A percentile compares a stretch with the other conserved stretches of the same genome.
Evolutionary conservation across 139 green algal genomes (phyloP).

Genomic region (Deuterostichococcus epilithicus): DNA sequence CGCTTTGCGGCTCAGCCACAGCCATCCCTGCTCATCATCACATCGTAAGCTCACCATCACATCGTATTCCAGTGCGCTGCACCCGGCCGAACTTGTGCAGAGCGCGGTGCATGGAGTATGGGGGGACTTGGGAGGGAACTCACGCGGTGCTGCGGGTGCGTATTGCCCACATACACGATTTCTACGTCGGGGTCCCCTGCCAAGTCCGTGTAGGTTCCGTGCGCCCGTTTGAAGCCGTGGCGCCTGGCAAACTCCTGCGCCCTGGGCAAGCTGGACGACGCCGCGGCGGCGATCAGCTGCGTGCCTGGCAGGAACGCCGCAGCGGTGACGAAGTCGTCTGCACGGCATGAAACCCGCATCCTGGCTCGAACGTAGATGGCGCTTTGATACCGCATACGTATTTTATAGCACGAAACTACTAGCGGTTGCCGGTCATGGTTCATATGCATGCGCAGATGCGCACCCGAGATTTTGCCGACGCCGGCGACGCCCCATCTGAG

Average conservation of each 20-base stretch:
- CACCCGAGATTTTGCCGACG: neutral
- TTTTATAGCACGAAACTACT: too few relatives aligned
- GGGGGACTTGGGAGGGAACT: too few relatives aligned
- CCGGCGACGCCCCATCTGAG: neutral
- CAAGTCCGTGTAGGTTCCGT: conserved; percentile 47
- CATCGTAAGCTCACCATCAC: too few relatives aligned
- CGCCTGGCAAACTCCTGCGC: conserved; percentile 18
- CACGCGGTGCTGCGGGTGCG: conserved; percentile 12
- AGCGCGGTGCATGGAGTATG: too few relatives aligned
- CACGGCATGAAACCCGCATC: neutral
- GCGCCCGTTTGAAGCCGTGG: conserved; percentile 15
- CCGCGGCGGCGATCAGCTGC: conserved; percentile 6
- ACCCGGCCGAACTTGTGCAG: too few relatives aligned
- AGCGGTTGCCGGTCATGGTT: too few relatives aligned
- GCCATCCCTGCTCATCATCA: too few relatives aligned
- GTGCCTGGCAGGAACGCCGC: conserved; percentile 13
- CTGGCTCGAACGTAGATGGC: too few relatives aligned
- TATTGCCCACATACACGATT: conserved; percentile 45
- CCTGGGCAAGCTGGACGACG: neutral
- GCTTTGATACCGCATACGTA: too few relatives aligned
- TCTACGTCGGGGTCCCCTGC: conserved; percentile 42
- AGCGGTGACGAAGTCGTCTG: conserved; percentile 21
- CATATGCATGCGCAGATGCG: neutral
- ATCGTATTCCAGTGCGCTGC: too few relatives aligned
- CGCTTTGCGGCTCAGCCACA: too few relatives aligned